phyloP scores from a whole-genome alignment of 2,329 filamentous ascomycete species.

The Purpureocillium lavendulum region DNA sequence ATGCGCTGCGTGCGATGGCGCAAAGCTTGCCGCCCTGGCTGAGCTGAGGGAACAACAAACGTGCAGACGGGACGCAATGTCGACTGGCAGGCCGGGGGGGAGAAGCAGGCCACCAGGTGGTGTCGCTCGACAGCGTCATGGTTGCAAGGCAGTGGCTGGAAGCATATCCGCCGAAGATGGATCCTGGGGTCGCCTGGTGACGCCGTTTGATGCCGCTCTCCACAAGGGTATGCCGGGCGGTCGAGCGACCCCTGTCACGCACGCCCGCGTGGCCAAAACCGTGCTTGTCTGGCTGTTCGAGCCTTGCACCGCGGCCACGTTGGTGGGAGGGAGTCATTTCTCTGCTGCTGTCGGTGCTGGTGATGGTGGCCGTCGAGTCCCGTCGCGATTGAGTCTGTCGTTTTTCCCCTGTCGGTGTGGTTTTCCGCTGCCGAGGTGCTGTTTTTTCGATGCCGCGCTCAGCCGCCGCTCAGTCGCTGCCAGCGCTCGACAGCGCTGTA shows the following conservation, averaged over 20 bases:
- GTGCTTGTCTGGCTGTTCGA: conserved; percentile 2
- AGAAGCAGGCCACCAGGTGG: neutral
- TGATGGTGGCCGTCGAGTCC: neutral
- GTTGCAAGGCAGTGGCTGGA: neutral
- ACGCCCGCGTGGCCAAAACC: conserved; percentile 8
- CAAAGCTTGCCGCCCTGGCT: neutral
- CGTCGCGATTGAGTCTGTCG: no score
- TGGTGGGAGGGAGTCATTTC: neutral
- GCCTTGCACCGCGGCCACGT: neutral
- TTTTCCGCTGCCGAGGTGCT: neutral
- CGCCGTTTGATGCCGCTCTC: conserved; percentile 10
- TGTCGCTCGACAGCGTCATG: neutral
- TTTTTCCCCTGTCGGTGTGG: neutral
- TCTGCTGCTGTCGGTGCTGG: neutral
- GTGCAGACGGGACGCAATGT: no score
- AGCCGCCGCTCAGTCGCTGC: no score
- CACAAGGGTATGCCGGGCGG: conserved; percentile 8
- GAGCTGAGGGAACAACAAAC: no score
- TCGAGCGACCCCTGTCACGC: conserved; percentile 9
- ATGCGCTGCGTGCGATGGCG: neutral
- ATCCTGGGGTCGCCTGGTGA: conserved; percentile 10
- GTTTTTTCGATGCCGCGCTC: neutral
- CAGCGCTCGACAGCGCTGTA: no score
- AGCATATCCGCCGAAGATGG: conserved; percentile 3
- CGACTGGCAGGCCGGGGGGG: no score